Base-by-base conservation (phyloP, 148 eudicot genomes). In the Chenopodium quinoa region DNA sequence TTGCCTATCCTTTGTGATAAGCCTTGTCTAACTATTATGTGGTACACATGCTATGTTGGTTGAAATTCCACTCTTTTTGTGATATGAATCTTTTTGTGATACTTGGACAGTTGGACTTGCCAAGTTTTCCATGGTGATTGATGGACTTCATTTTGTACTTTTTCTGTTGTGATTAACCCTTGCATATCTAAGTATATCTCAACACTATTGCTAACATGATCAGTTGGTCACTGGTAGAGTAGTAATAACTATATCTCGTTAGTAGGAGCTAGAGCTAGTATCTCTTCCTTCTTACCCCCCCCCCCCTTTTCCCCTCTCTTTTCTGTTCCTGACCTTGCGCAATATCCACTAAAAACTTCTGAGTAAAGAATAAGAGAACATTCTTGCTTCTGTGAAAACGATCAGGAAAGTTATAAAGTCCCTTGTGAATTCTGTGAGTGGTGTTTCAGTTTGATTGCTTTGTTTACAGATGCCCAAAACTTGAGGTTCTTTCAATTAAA, bases 401-500 rank as follows among this genome's bases (percentile, higher is more conserved):
- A 0, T 46, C 4, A 1, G 48, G 12, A 13, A 47, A n/a, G 27
- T 73, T 52, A 8, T 25, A 9, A 72, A 13, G 73, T 5, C 10
- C 20, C 7, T 19, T 20, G 4, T 11, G 19, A 73, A 47, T 47
- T 23, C 2, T 47, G 32, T 11, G 58, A 34, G 52, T 81, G 46
- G 63, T 68, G 29, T 75, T 20, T 64, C 40, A 75, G 54, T 75
- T 54, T 71, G 54, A n/a, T 56, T 16, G 47, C 58, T 73, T 75
- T 75, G 25, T 40, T 77, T 52, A 60, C 88, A 96, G 99, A 89
- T 96, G 93, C 86, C 97, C 93, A 14, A 93, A 91, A 50, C 94
- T 96, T 37, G 80, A 91, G 89, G 88, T 90, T 68, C 95, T 96
- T 32, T 91, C 91, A 1, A 88, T 96, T 79, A 92, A 88, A 90